These are phyloP conservation scores for Trichocladium uniseriatum DNA, from an alignment of 495 filamentous ascomycete species.

Conservation along the genomic window DNA sequence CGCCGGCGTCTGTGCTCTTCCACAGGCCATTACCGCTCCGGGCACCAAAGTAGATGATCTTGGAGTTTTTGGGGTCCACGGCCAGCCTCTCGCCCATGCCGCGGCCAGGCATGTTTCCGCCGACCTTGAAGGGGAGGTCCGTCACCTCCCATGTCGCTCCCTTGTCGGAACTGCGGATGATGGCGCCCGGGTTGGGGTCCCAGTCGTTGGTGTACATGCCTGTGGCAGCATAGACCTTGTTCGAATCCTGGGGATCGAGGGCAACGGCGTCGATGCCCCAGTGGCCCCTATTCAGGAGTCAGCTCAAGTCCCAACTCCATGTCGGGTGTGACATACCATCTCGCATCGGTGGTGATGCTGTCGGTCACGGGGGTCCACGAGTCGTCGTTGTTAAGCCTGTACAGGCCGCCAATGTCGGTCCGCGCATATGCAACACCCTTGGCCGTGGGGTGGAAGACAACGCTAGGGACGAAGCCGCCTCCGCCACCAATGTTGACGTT, in stretches of 20 bases:
- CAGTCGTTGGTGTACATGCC: conserved; percentile 52
- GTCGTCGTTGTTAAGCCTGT: conserved; percentile 44
- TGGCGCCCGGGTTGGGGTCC: conserved; percentile 48
- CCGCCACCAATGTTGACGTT: conserved; percentile 45
- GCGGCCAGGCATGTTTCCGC: conserved; percentile 57
- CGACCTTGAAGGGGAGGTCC: conserved; percentile 48
- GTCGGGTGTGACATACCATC: conserved; percentile 29
- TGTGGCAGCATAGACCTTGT: conserved; percentile 47
- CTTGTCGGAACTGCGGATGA: conserved; percentile 42
- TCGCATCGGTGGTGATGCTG: conserved; percentile 37
- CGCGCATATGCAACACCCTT: conserved; percentile 52
- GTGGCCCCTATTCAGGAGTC: conserved; percentile 27
- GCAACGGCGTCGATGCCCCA: conserved; percentile 54
- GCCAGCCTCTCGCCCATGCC: conserved; percentile 55
- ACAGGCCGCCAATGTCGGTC: conserved; percentile 55
- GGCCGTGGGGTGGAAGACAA: conserved; percentile 48
- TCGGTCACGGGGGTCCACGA: conserved; percentile 52
- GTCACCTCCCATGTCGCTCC: conserved; percentile 42
- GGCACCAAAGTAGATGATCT: conserved; percentile 49
- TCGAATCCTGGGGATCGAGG: conserved; percentile 44
- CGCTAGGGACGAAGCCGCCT: conserved; percentile 52
- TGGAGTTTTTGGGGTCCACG: conserved; percentile 48
- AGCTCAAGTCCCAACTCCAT: background rate
- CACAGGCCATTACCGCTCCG: conserved; percentile 55
- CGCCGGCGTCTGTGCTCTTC: conserved; percentile 49